A percentile compares a stretch with the other conserved stretches of the same genome.
phyloP scores from a whole-genome alignment of 2,329 filamentous ascomycete species.

The Xylaria sp. region DNA sequence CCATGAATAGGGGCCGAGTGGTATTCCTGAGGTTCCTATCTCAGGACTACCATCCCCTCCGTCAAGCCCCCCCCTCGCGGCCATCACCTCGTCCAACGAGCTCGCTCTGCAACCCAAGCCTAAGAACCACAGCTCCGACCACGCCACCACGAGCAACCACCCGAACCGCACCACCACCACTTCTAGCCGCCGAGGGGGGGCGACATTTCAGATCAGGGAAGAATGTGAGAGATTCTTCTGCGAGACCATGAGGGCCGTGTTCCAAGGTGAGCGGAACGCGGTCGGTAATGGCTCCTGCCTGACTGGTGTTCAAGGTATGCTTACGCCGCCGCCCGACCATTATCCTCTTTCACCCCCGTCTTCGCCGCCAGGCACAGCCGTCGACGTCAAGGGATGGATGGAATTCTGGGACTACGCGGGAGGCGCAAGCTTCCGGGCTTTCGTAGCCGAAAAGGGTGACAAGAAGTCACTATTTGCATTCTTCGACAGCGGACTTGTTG shows the following conservation, averaged over 20 bases:
- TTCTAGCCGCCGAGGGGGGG: constrained; percentile 76
- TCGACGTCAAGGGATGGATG: constrained; percentile 65
- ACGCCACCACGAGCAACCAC: constrained; percentile 35
- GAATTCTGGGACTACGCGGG: constrained; percentile 87
- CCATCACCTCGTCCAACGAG: constrained; percentile 71
- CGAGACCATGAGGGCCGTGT: constrained; percentile 90
- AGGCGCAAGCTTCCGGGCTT: constrained; percentile 84
- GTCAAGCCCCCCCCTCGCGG: constrained; percentile 87
- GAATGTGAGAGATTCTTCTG: constrained; percentile 99
- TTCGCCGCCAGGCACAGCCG: constrained; percentile 40
- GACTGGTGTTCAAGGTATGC: constrained; percentile 69
- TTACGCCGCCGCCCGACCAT: constrained; percentile 61
- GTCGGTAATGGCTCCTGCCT: constrained; percentile 81
- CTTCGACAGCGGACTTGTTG: constrained; percentile 74
- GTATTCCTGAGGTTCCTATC: constrained; percentile 91
- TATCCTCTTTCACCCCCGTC: constrained; percentile 45
- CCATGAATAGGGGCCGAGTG: constrained; percentile 72
- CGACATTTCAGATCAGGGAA: constrained; percentile 95
- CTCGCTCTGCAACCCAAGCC: constrained; percentile 67
- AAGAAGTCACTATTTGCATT: constrained; percentile 85
- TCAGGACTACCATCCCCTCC: constrained; percentile 84
- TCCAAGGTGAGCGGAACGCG: constrained; percentile 92
- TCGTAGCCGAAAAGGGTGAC: constrained; percentile 72
- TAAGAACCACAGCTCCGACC: constrained; percentile 47
- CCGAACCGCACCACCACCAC: constrained; percentile 58